Percentiles rank a stretch among this genome's conserved stretches.
Evolutionary conservation across 768 basidiomycete species (phyloP).

Genomic region (Mycena olivaceomarginata): DNA sequence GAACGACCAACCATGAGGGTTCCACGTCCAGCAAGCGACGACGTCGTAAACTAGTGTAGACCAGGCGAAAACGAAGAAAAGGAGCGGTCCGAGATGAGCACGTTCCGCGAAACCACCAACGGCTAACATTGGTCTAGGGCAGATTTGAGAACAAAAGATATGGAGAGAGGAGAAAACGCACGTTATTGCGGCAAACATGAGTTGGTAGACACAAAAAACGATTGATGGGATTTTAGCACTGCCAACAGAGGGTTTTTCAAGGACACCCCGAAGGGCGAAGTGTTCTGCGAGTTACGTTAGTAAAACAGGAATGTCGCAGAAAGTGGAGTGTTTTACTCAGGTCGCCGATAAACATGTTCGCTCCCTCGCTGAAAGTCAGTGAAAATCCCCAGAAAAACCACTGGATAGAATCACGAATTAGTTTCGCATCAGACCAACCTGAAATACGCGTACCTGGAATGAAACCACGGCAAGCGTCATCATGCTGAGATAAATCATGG

Average conservation of each 20-base stretch:
- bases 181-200: slow-evolving; percentile 95
- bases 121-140: slow-evolving; percentile 85
- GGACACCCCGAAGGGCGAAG: slow-evolving; percentile 89
- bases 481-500: slow-evolving; percentile 92
- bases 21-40: slow-evolving; percentile 98
- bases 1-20: slow-evolving; percentile 84
- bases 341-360: slow-evolving; percentile 86
- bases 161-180: slow-evolving; percentile 56
- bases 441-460: slow-evolving; percentile 79
- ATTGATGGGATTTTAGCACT: slow-evolving; percentile 82
- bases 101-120: slow-evolving; percentile 96
- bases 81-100: slow-evolving; percentile 87
- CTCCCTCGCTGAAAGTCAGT: slow-evolving; percentile 90
- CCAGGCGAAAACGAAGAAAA: slow-evolving; percentile 96
- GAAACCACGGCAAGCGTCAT: slow-evolving; percentile 86
- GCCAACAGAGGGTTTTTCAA: slow-evolving; percentile 85
- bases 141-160: slow-evolving; percentile 44
- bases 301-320: no score
- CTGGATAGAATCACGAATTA: slow-evolving; percentile 58
- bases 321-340: slow-evolving; percentile 64
- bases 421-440: background rate
- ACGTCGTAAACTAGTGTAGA: slow-evolving; percentile 93
- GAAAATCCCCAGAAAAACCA: slow-evolving; percentile 99
- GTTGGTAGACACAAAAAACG: slow-evolving; percentile 90
- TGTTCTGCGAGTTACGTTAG: slow-evolving; percentile 68